Percentiles rank a stretch among this genome's conserved stretches.
These are phyloP conservation scores for Sporothrix brunneoviolacea DNA, from an alignment of 2,329 filamentous ascomycete species.

Conservation along the genomic window DNA sequence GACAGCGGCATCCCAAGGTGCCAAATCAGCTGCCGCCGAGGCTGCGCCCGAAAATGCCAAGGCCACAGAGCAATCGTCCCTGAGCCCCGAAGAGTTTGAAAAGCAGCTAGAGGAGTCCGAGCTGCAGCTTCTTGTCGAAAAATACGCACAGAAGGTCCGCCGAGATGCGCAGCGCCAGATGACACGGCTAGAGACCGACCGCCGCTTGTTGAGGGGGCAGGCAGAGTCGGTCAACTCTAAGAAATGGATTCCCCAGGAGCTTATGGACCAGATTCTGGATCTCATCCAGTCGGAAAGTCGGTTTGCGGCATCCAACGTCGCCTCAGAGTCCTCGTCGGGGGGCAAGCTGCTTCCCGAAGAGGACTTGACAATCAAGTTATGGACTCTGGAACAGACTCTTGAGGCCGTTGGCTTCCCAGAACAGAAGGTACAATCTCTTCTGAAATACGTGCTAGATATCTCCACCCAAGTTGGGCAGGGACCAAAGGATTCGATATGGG, in stretches of 20 bases:
- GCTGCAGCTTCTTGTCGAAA: constrained; percentile 80
- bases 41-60: constrained; percentile 16
- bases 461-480: constrained; percentile 52
- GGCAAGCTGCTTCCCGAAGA: constrained; percentile 63
- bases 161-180: constrained; percentile 73
- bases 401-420: constrained; percentile 61
- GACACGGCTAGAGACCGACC: constrained; percentile 74
- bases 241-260: constrained; percentile 74
- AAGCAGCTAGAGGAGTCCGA: constrained; percentile 84
- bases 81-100: constrained; percentile 85
- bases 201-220: constrained; percentile 71
- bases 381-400: constrained; percentile 75
- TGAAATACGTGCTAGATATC: constrained; percentile 62
- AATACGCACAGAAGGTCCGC: constrained; percentile 69
- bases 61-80: constrained; percentile 33
- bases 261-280: constrained; percentile 70
- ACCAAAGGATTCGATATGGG: constrained; percentile 67
- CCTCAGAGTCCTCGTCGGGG: constrained; percentile 36
- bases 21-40: constrained; percentile 22
- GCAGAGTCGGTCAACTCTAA: constrained; percentile 64
- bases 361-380: constrained; percentile 70
- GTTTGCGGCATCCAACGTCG: constrained; percentile 46
- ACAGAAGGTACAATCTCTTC: constrained; percentile 53
- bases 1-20: neutral
- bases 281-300: constrained; percentile 61